Conservation (phyloP, 2,329 filamentous ascomycete species). For the Cytospora leucostoma region DNA sequence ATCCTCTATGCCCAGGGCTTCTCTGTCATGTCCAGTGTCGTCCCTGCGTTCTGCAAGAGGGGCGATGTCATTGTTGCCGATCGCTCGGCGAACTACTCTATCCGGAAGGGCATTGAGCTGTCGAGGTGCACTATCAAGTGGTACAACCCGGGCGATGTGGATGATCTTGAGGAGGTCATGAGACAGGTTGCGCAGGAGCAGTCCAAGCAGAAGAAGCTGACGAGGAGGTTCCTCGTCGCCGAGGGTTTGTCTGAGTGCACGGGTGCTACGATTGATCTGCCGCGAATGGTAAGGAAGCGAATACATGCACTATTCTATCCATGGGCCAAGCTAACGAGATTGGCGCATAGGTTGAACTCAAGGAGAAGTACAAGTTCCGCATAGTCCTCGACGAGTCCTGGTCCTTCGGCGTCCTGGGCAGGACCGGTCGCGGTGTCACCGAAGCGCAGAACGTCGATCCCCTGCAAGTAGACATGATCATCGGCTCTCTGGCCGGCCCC, state of each 20-base stretch:
- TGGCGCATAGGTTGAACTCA: constrained; percentile 72
- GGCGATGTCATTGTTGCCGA: constrained; percentile 97
- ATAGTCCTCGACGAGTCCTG: constrained; percentile 96
- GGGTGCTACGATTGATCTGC: constrained; percentile 82
- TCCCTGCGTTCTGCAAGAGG: constrained; percentile 94
- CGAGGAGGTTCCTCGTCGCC: constrained; percentile 91
- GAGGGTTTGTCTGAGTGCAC: constrained; percentile 92
- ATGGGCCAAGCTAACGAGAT: not conserved
- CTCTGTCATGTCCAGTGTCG: constrained; percentile 94
- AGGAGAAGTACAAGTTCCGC: constrained; percentile 96
- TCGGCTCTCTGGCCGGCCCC: constrained; percentile 87
- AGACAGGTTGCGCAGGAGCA: constrained; percentile 86
- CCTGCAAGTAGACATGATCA: constrained; percentile 92
- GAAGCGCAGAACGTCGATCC: constrained; percentile 97
- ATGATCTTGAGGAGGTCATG: constrained; percentile 84
- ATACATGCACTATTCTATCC: constrained; percentile 3
- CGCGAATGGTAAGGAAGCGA: constrained; percentile 69
- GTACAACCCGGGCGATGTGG: constrained; percentile 96
- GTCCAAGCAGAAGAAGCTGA: constrained; percentile 79
- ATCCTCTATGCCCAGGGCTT: constrained; percentile 97
- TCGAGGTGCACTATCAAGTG: constrained; percentile 87
- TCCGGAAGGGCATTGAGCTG: constrained; percentile 92
- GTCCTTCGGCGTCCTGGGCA: constrained; percentile 92
- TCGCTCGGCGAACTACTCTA: constrained; percentile 88
- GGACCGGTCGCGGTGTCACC: constrained; percentile 87